A percentile compares a stretch with the other conserved stretches of the same genome.
phyloP scores from a whole-genome alignment of 768 basidiomycete genomes.

The Mrakia frigida region DNA sequence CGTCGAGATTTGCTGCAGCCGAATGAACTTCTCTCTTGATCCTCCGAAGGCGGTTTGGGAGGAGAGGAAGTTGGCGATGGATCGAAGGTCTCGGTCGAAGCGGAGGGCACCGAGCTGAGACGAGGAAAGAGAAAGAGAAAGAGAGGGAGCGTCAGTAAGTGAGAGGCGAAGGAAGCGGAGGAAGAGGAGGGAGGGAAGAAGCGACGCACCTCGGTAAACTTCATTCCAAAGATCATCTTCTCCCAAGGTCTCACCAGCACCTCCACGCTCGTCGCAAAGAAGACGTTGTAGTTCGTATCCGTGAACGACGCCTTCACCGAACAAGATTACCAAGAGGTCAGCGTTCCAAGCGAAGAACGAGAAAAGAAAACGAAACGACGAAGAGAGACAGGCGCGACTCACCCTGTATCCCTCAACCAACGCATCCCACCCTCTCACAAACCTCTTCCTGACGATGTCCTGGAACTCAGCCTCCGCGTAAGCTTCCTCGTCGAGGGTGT shows the following conservation, averaged over 20 bases:
- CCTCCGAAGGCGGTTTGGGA: constrained; percentile 80
- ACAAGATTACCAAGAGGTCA: background rate
- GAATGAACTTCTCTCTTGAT: constrained; percentile 78
- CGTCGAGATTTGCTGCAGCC: constrained; percentile 89
- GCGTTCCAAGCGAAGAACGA: background rate
- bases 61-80: constrained; percentile 73
- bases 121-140: constrained; percentile 19
- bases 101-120: constrained; percentile 85
- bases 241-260: constrained; percentile 93
- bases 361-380: background rate
- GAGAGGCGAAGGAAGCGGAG: background rate
- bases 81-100: constrained; percentile 85
- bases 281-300: constrained; percentile 75
- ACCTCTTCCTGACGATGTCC: constrained; percentile 81
- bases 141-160: background rate
- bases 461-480: constrained; percentile 79
- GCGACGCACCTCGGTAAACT: constrained; percentile 75
- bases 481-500: constrained; percentile 79
- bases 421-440: constrained; percentile 79
- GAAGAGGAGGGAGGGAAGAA: background rate
- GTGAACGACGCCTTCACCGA: constrained; percentile 69
- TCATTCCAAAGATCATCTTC: constrained; percentile 70
- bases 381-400: constrained; percentile 32
- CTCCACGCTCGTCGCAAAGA: constrained; percentile 81
- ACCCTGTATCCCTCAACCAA: constrained; percentile 85